Evolutionary conservation across 495 filamentous ascomycete species (phyloP), one percentile per base, ranked within the genome.

Genomic region (Trichoderma virens): DNA sequence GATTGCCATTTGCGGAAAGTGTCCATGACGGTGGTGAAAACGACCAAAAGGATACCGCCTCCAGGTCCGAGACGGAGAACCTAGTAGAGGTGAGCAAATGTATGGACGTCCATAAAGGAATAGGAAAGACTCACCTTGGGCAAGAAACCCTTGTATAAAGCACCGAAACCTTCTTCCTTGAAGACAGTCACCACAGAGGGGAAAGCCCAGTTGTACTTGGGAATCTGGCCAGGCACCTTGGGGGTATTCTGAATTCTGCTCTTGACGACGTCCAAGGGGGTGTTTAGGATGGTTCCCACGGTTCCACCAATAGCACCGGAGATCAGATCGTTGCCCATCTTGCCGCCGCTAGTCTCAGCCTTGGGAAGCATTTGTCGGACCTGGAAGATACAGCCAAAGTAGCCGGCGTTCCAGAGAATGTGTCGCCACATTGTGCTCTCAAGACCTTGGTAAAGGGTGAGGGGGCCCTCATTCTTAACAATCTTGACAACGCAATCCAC

Each of bases 171-270:
- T 72, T 98, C 94, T 79, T 98, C 94, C 78, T 84, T 91, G 77
- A 91, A 86, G 56, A 98, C 90, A 20, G 89, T 90, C 20, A 81
- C 88, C 20, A 97, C 78, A 47, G 90, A 86, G 38, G 90, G 90
- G 83, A 87, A 95, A 18, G 94, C 95, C 94, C 94, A 98, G 81
- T 97, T 97, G 78, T 98, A 98, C 82, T 98, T 98, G 67, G 88
- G 90, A 23, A 84, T 76, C 60, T 83, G 78, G 20, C 94, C 95
- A 54, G 89, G 73, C 25, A 97, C 79, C 76, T 89, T 92, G 69
- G 89, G 80, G 62, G 82, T 90, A 79, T 98, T 98, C 76, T 98
- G 94, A 71, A 98, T 98, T 31, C 94, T 88, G 32, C 89, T 92
- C 84, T 98, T 98, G 75, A 98, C 92, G 18, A 98, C 94, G 72